Evolutionary conservation across 78 protist species (phyloP), one percentile per base, ranked within the genome.

Genomic region (Anaeramoeba flamelloides): DNA sequence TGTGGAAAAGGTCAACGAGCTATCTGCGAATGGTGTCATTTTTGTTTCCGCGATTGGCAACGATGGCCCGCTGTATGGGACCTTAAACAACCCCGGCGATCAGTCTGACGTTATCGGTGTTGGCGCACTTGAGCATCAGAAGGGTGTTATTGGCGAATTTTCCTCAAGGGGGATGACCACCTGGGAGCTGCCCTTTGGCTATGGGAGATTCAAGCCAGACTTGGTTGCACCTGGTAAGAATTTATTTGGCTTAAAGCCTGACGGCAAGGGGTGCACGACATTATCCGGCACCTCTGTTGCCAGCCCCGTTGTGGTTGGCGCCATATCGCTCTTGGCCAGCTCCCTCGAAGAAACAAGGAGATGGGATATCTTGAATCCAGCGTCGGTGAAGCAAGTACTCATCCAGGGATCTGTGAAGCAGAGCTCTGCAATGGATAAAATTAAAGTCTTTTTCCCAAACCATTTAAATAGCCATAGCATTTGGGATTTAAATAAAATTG

Each of bases 191-290:
- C 95, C 97, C 0, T 12, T 0, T 0, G 98, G 98, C 0, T 89
- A 90, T 79, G 98, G 98, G 2, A 82, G 97, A 26, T 87, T 90
- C 64, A 95, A 94, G 82, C 98, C 98, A 0, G 98, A 94, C 53
- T 1, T 94, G 0, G 86, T 94, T 2, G 77, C 96, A 2, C 81
- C 77, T 79, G 93, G 95, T 1, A 3, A 39, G 53, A 82, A 31
- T 36, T 79, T 30, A 8, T 33, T 12, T n/a, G 36, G 74, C 32
- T 26, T 30, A 40, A 12, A 41, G n/a, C 39, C 34, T 65, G n/a
- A 1, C 33, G 37, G 39, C 0, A 69, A 85, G 38, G 83, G 77
- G 17, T 93, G 96, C 77, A 30, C 76, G 0, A n/a, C 86, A 26
- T 76, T 92, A 8, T 85, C 91, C 0, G 97, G 98, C 0, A 95